Base-by-base conservation (phyloP, 495 filamentous ascomycete species). In the Xylaria intraflava region DNA sequence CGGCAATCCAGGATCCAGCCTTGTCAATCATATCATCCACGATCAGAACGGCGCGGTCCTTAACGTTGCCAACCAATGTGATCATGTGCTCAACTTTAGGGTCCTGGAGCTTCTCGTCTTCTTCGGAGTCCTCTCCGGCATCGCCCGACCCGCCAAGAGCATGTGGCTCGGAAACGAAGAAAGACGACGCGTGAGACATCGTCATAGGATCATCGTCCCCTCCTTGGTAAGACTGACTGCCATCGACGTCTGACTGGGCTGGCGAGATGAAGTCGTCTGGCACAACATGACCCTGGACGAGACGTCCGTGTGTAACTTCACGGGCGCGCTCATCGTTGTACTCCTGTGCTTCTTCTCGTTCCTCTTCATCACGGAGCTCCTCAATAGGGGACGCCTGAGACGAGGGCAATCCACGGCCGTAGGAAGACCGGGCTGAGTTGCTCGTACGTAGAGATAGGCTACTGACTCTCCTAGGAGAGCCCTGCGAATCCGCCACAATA, bases 21-120 rank as follows among this genome's bases (percentile, higher is more conserved):
- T 95, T 95, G 73, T 98, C 93, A 60, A 98, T 96, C 88, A 98
- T 95, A 69, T 98, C 93, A 73, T 98, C 93, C 44, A 98, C 86
- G 55, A 98, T 87, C 68, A 98, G 85, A 33, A 96, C 93, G 2
- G 88, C 82, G 49, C 85, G 82, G 67, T 86, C 83, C 59, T 81
- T 83, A 48, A 98, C 93, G 57, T 97, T 88, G 53, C 93, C 93
- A 29, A 98, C 94, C 46, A 98, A 75, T 2, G 93, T 98, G 61
- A 97, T 91, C 74, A 90, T 96, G 67, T 88, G 87, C 68, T 98
- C 93, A 33, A 89, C 73, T 53, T 85, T 84, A 14, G 81, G 80
- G 57, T 87, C 81, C 53, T 81, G 78, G 45, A 86, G 79, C 16
- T 81, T 82, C 53, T 89, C 87, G 58, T 88, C 89, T 55, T 97